These are phyloP conservation scores for Penicillium egyptiacum DNA, from an alignment of 495 filamentous ascomycete genomes.

Conservation along the genomic window DNA sequence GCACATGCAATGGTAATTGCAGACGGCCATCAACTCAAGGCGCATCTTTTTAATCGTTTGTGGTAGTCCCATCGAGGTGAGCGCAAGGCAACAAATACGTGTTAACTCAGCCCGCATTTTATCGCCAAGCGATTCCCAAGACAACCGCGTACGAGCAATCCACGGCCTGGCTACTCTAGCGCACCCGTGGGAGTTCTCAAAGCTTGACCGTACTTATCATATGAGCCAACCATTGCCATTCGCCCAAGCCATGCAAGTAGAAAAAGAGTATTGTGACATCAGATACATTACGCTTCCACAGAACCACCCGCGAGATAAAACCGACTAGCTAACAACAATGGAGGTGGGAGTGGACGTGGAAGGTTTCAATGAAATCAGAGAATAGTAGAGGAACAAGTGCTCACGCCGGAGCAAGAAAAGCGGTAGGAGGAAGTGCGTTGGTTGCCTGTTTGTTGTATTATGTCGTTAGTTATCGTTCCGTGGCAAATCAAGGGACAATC, in stretches of 20 bases:
- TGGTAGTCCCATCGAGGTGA: no score
- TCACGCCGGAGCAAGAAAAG: slow-evolving; percentile 35
- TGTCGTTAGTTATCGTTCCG: not conserved
- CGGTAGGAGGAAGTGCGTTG: slow-evolving; percentile 40
- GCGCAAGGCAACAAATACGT: no score
- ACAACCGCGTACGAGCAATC: no score
- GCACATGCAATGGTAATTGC: no score
- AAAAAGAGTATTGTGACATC: slow-evolving; percentile 15
- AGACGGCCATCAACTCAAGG: no score
- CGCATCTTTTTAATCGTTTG: no score
- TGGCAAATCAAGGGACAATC: not conserved
- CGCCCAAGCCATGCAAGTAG: slow-evolving; percentile 45
- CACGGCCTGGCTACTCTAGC: no score
- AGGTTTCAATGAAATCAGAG: not conserved
- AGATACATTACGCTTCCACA: slow-evolving; percentile 15
- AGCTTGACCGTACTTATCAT: no score
- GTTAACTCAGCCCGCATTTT: no score
- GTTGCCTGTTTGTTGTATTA: slow-evolving; percentile 38
- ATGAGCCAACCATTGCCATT: slow-evolving; percentile 33
- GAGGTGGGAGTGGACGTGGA: slow-evolving; percentile 1
- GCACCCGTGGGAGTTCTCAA: no score
- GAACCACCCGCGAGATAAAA: not conserved
- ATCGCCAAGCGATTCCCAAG: no score
- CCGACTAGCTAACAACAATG: slow-evolving; percentile 5
- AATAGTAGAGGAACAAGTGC: not conserved